phyloP scores from a whole-genome alignment of 2,329 filamentous ascomycete genomes.

The Pestalotiopsis fici region DNA sequence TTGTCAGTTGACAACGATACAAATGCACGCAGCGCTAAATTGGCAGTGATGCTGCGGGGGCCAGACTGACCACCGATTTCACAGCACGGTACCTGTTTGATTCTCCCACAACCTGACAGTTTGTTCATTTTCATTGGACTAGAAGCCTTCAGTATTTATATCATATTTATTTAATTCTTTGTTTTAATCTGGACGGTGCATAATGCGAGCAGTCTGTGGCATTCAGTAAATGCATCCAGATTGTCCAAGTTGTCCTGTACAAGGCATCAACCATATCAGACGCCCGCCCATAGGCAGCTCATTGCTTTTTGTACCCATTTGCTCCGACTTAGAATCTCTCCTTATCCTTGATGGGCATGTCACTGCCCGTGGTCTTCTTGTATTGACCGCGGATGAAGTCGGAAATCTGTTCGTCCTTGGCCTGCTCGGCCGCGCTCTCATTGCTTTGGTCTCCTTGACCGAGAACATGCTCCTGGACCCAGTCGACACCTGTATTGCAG shows the following conservation, averaged over 20 bases:
- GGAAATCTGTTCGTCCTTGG: constrained; percentile 78
- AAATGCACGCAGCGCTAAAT: no score
- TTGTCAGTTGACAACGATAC: no score
- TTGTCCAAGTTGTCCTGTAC: no score
- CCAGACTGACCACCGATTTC: no score
- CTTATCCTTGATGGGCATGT: constrained; percentile 73
- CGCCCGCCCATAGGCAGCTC: background rate
- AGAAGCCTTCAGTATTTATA: no score
- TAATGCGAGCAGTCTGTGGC: background rate
- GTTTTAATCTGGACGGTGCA: background rate
- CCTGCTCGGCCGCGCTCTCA: constrained; percentile 74
- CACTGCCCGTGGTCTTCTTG: constrained; percentile 67
- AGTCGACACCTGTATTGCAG: constrained; percentile 64
- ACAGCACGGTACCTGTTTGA: no score
- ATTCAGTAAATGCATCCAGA: no score
- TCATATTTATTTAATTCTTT: background rate
- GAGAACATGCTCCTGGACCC: constrained; percentile 74
- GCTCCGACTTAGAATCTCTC: constrained; percentile 34
- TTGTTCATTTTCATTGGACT: no score
- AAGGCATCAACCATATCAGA: background rate
- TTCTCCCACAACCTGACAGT: no score
- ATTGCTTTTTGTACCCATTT: background rate
- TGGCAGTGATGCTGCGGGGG: no score
- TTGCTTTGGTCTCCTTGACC: constrained; percentile 72
- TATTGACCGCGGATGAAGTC: constrained; percentile 73